Percentiles rank a stretch among this genome's conserved stretches.
Conservation (phyloP, 306 rosid genomes). For the Astragalus glycyphyllos region DNA sequence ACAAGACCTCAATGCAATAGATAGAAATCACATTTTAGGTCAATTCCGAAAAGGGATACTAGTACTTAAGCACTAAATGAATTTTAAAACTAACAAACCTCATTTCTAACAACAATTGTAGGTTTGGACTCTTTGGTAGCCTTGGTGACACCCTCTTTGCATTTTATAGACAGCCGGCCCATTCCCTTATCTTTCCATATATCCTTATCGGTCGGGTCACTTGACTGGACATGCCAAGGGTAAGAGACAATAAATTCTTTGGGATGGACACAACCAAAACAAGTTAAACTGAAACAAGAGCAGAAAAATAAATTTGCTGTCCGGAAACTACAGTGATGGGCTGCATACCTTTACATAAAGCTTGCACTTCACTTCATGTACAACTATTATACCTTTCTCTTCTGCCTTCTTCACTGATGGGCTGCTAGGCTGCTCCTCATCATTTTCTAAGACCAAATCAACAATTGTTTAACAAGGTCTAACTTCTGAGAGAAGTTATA, state of each 20-base stretch:
- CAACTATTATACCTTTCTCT: constrained; percentile 86
- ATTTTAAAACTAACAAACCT: constrained; percentile 56
- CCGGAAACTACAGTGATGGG: not conserved
- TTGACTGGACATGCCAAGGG: constrained; percentile 65
- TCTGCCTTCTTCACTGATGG: constrained; percentile 90
- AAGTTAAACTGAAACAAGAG: constrained; percentile 27
- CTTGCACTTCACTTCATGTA: constrained; percentile 97
- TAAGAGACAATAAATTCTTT: constrained; percentile 11
- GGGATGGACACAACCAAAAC: constrained; percentile 21
- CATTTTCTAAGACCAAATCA: constrained; percentile 64
- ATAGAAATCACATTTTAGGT: not conserved
- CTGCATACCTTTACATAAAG: constrained; percentile 84
- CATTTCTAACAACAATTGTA: constrained; percentile 87
- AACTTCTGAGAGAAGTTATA: constrained; percentile 30
- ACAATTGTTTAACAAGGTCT: constrained; percentile 11
- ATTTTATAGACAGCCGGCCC: constrained; percentile 86
- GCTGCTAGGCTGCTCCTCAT: constrained; percentile 85
- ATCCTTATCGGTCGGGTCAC: constrained; percentile 79
- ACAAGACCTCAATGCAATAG: not conserved
- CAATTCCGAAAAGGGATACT: constrained; percentile 4
- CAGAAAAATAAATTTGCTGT: constrained; percentile 21
- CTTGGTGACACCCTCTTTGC: constrained; percentile 91
- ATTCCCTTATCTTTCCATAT: constrained; percentile 95
- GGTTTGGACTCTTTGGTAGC: constrained; percentile 96
- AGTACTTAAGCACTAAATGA: not conserved